phyloP scores from a whole-genome alignment of 2,329 filamentous ascomycete genomes.

The Aspergillus fischeri region DNA sequence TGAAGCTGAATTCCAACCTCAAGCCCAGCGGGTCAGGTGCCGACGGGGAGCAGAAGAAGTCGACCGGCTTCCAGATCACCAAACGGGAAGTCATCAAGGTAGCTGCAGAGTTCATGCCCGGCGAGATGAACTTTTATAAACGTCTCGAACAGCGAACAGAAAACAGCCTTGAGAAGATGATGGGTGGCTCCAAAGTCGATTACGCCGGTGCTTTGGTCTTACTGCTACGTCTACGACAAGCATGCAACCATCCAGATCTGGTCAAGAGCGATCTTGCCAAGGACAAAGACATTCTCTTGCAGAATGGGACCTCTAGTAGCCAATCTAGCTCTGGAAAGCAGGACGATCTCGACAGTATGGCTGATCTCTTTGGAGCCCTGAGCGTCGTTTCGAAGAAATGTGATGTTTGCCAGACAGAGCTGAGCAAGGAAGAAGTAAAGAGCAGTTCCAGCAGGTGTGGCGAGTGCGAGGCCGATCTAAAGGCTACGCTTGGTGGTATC shows the following conservation, averaged over 20 bases:
- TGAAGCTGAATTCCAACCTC: slow-evolving; percentile 79
- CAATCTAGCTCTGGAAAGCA: slow-evolving; percentile 49
- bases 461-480: slow-evolving; percentile 71
- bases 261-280: slow-evolving; percentile 80
- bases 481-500: slow-evolving; percentile 47
- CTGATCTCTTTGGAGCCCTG: slow-evolving; percentile 80
- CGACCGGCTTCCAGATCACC: slow-evolving; percentile 78
- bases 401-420: slow-evolving; percentile 71
- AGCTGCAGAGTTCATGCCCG: slow-evolving; percentile 69
- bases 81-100: slow-evolving; percentile 83
- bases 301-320: slow-evolving; percentile 51
- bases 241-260: slow-evolving; percentile 89
- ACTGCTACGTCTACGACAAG: slow-evolving; percentile 83
- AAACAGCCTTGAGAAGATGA: slow-evolving; percentile 81
- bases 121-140: slow-evolving; percentile 82
- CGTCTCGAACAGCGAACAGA: slow-evolving; percentile 80
- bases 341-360: slow-evolving; percentile 73
- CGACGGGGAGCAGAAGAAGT: slow-evolving; percentile 46
- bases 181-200: slow-evolving; percentile 72
- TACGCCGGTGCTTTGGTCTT: slow-evolving; percentile 93
- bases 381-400: slow-evolving; percentile 74
- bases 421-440: slow-evolving; percentile 55
- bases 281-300: slow-evolving; percentile 78
- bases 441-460: slow-evolving; percentile 59
- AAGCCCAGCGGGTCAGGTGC: slow-evolving; percentile 62